Conservation (phyloP, 179 eudicot genomes). For the Silene noctiflora region DNA sequence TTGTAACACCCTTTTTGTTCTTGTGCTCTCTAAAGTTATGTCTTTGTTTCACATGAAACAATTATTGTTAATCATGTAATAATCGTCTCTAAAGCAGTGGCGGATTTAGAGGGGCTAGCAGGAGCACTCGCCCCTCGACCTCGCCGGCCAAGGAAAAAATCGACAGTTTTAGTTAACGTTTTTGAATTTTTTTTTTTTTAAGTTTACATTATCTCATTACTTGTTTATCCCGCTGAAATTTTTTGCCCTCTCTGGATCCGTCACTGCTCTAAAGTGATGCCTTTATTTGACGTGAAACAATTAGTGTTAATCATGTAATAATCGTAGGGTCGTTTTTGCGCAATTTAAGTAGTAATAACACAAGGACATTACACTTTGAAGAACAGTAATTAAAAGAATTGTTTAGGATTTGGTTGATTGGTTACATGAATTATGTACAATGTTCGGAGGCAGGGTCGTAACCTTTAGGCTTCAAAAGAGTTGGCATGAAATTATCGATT, state of each 20-base stretch:
- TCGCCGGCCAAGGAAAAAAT: no score
- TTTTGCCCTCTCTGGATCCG: no score
- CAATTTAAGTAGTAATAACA: neutral
- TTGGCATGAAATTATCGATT: neutral
- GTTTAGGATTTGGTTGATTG: neutral
- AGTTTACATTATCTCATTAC: no score
- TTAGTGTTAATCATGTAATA: constrained; percentile 14
- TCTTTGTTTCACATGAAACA: constrained; percentile 24
- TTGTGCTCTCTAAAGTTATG: constrained; percentile 12
- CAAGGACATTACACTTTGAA: neutral
- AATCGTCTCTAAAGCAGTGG: no score
- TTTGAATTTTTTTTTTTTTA: no score
- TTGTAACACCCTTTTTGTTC: neutral
- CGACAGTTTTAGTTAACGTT: no score
- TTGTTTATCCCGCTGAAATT: no score
- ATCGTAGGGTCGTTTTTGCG: neutral
- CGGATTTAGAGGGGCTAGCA: no score
- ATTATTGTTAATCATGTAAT: constrained; percentile 13
- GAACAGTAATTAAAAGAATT: neutral
- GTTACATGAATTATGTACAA: neutral
- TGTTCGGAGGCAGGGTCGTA: neutral
- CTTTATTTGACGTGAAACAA: constrained; percentile 21
- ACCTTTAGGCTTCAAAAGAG: neutral
- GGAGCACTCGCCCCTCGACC: no score
- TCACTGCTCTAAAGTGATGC: neutral